These are phyloP conservation scores for Emericellopsis atlantica DNA, from an alignment of 2,329 filamentous ascomycete species.

Conservation along the genomic window DNA sequence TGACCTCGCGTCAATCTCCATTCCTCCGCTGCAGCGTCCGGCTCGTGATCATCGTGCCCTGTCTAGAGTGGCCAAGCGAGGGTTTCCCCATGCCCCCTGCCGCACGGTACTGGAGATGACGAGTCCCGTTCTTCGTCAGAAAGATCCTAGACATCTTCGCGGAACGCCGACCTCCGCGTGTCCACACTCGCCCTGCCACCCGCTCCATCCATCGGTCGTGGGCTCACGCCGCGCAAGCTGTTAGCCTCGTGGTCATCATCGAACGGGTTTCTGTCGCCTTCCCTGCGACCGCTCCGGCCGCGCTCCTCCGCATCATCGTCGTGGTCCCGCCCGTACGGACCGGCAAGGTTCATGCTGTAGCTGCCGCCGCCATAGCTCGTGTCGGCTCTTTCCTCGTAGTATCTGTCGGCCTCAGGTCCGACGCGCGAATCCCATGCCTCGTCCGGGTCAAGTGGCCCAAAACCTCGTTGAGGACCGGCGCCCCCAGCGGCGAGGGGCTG, in stretches of 20 bases:
- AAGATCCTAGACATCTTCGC: conserved; percentile 46
- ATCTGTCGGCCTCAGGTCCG: conserved; percentile 57
- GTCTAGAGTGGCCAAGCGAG: too few species aligned
- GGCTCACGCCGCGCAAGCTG: conserved; percentile 61
- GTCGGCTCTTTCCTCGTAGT: conserved; percentile 60
- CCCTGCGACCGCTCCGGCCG: conserved; percentile 28
- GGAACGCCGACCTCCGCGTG: conserved; percentile 48
- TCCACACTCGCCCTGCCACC: conserved; percentile 20
- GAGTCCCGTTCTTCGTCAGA: too few species aligned
- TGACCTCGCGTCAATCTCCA: too few species aligned
- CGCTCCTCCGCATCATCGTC: conserved; percentile 16
- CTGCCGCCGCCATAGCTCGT: conserved; percentile 21
- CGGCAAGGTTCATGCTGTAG: conserved; percentile 36
- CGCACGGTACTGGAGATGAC: too few species aligned
- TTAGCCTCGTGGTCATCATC: conserved; percentile 50
- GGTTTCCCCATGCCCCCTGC: too few species aligned
- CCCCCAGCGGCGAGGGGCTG: conserved; percentile 32
- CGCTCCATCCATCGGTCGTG: conserved; percentile 48
- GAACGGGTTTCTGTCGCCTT: conserved; percentile 47
- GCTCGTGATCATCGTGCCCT: too few species aligned
- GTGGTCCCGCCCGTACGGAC: conserved; percentile 16
- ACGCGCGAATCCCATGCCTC: conserved; percentile 79
- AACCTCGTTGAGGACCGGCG: conserved; percentile 33
- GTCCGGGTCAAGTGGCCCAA: conserved; percentile 64
- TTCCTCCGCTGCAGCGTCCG: too few species aligned